Conservation (phyloP, 352 stramenopile species). For the Pythium angustatum region DNA sequence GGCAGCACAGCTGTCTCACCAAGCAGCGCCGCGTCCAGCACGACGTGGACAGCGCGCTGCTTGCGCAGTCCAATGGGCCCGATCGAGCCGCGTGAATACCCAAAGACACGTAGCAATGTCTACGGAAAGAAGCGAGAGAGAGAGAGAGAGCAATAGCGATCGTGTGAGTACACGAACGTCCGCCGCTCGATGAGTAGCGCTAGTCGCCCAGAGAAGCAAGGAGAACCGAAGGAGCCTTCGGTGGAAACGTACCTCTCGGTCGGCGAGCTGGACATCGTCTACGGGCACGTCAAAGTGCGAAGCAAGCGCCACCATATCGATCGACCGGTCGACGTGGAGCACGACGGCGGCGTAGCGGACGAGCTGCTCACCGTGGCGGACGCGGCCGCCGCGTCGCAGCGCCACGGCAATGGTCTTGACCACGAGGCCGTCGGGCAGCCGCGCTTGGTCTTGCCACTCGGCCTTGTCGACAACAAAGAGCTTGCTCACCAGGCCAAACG, state of each 20-base stretch:
- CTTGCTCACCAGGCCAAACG: conserved; percentile 22
- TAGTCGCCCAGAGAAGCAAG: not conserved
- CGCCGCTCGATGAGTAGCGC: not conserved
- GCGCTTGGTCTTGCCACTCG: conserved; percentile 22
- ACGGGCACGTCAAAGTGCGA: conserved; percentile 26
- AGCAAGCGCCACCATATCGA: conserved; percentile 52
- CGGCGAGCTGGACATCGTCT: conserved; percentile 42
- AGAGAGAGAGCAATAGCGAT: not conserved
- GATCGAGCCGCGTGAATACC: conserved; percentile 59
- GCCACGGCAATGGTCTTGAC: conserved; percentile 71
- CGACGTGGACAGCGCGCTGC: conserved; percentile 44
- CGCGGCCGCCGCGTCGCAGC: conserved; percentile 21
- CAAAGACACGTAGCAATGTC: conserved; percentile 66
- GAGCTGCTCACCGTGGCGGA: not conserved
- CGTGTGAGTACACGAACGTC: not conserved
- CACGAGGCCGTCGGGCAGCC: conserved; percentile 33
- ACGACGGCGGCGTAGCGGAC: conserved; percentile 49
- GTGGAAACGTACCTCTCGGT: conserved; percentile 51
- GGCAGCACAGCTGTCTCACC: conserved; percentile 41
- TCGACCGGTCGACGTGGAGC: conserved; percentile 46
- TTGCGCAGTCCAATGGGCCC: conserved; percentile 64
- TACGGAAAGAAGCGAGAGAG: conserved; percentile 19
- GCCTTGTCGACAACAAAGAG: conserved; percentile 33
- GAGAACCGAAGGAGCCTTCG: no score
- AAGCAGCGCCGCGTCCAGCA: conserved; percentile 45